Base-by-base conservation (phyloP, 73 alveolate genomes). In the Paramecium sexaurelia region DNA sequence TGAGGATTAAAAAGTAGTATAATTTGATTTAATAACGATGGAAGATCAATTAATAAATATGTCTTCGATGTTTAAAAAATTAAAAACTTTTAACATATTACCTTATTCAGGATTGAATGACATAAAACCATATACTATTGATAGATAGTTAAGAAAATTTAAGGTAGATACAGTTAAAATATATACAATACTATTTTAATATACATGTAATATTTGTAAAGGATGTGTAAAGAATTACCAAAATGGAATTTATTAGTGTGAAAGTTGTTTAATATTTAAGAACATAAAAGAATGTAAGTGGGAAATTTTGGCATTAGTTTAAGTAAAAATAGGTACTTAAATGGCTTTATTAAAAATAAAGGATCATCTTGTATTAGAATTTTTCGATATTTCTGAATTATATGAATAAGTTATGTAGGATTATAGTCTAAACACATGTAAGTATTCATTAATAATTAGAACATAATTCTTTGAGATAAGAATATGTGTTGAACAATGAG, bases 121-220 rank as follows among this genome's bases (percentile, higher is more conserved):
- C 8, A 78, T 78, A 10, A 22, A 78, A 41, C 51, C 68, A 19
- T 78, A 78, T 24, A 78, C 90, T 11, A 39, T 78, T n/a, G 90
- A 78, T 78, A 78, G 90, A 45, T 7, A 78, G 24, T 1, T 45
- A 29, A 78, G 90, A 45, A 78, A 78, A 43, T 78, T n/a, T 78
- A 78, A 78, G 6, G 41, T 43, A 1, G 90, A 78, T 43, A 39
- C 41, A 37, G 32, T 78, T 24, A 78, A 78, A 78, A 41, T 33
- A 0, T 26, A 78, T 39, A 10, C 32, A 19, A 20, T 78, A 36
- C 41, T 27, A 13, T 78, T 45, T 45, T 10, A 39, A 78, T 78
- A 39, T 78, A 24, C 43, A 36, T 78, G 90, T 43, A 0, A 40
- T 22, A 22, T 20, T 19, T 78, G 90, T 17, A 78, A 33, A 39